Conservation (phyloP, 345 rosid genomes). For the Geranium rotundifolium region DNA sequence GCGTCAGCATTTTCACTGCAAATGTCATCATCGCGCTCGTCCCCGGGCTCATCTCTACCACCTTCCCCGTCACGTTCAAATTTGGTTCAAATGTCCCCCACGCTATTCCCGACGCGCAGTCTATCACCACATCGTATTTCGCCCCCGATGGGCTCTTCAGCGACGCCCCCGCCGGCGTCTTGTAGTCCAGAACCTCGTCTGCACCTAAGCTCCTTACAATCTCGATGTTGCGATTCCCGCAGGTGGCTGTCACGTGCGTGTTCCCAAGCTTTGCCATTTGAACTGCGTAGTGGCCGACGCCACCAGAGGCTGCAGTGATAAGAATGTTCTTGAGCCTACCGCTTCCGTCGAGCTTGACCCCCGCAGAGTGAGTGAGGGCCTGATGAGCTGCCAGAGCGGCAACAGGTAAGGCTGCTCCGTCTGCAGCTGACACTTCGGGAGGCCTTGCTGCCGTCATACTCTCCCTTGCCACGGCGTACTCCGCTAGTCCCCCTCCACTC, state of each 20-base stretch:
- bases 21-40: background rate
- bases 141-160: conserved; percentile 59
- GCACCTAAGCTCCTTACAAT: conserved; percentile 57
- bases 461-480: conserved; percentile 50
- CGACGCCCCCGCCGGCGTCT: conserved; percentile 58
- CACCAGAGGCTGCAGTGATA: conserved; percentile 72
- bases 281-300: conserved; percentile 72
- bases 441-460: conserved; percentile 44
- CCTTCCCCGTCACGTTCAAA: conserved; percentile 1
- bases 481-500: conserved; percentile 50
- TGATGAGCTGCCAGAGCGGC: conserved; percentile 64
- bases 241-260: conserved; percentile 70
- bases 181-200: no score
- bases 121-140: conserved; percentile 61
- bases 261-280: conserved; percentile 70
- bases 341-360: conserved; percentile 55
- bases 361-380: conserved; percentile 45
- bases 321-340: conserved; percentile 43
- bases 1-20: background rate
- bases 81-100: conserved; percentile 1
- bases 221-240: conserved; percentile 66
- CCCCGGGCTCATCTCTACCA: background rate
- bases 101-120: conserved; percentile 22
- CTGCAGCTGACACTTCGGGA: conserved; percentile 50
- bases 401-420: conserved; percentile 45